Evolutionary conservation across 2,329 filamentous ascomycete species (phyloP), one percentile per base, ranked within the genome.

Genomic region (Apiospora koreana): DNA sequence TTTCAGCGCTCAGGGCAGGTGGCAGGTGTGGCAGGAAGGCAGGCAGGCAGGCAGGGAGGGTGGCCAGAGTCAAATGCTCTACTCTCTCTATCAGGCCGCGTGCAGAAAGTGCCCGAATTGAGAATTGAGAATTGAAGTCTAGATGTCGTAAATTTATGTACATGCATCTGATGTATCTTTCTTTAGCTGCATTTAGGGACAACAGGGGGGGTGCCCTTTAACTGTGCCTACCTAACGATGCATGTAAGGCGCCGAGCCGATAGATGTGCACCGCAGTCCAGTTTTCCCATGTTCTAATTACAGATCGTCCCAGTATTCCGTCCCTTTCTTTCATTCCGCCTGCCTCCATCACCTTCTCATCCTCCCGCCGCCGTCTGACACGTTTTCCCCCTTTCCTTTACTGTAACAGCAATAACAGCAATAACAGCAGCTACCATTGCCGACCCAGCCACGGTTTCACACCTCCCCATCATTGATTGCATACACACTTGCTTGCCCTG

Each of bases 271-370:
- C 31, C 31, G 28, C 54, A 62, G 54, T 62, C 54, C 54, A 62
- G 54, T 62, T 62, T 62, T 62, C 54, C 48, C 54, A 62, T 62
- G 31, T 62, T 62, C 54, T 62, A 62, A 62, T 62, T 62, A 62
- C 54, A 62, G 54, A 62, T 62, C 54, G 54, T 62, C 54, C 54
- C 54, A 38, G 25, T 18, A 31, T 28, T 31, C 54, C 54, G 31
- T 62, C 31, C 28, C 28, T 62, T 38, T 38, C 54, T 62, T 62
- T 62, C 54, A 38, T 62, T 62, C 54, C 31, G 50, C 50, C 25
- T 31, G 50, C 50, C 31, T 38, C 54, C 54, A 62, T 62, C 54
- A n/a, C n/a, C 54, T 62, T 62, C 54, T 62, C 54, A n/a, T 62
- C 54, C 54, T 38, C 54, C 3, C 3, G 35, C 54, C 54, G 54